Evolutionary conservation across 2,329 filamentous ascomycete genomes (phyloP).

Genomic region (Diplodia scrobiculata): DNA sequence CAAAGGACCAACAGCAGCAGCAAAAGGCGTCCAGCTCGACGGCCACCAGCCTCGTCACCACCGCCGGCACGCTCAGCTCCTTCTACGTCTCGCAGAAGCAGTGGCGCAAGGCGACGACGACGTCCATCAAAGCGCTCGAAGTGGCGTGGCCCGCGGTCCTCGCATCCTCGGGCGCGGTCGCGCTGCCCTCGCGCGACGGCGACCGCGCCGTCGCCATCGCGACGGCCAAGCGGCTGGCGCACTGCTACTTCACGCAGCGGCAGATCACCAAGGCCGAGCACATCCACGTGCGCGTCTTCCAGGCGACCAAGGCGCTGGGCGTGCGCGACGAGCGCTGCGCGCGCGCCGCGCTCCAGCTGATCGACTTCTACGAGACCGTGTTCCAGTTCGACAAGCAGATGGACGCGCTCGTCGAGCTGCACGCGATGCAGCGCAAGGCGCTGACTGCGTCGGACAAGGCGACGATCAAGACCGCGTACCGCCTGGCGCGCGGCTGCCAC

Average conservation of each 20-base stretch:
- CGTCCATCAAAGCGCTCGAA: constrained; percentile 35
- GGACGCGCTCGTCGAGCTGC: constrained; percentile 38
- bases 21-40: constrained; percentile 32
- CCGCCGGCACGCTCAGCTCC: constrained; percentile 34
- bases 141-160: constrained; percentile 42
- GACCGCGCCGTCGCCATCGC: constrained; percentile 38
- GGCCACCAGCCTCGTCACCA: constrained; percentile 36
- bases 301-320: constrained; percentile 32
- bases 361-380: constrained; percentile 38
- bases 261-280: constrained; percentile 36
- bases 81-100: constrained; percentile 35
- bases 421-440: constrained; percentile 33
- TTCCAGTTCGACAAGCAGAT: constrained; percentile 38
- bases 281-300: constrained; percentile 38
- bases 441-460: constrained; percentile 46
- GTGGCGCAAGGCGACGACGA: constrained; percentile 34
- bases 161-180: constrained; percentile 45
- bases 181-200: constrained; percentile 49
- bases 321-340: constrained; percentile 34
- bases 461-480: constrained; percentile 54
- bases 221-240: constrained; percentile 35
- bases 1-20: constrained; percentile 30
- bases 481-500: constrained; percentile 46
- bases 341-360: constrained; percentile 33
- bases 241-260: constrained; percentile 37